Evolutionary conservation across 495 filamentous ascomycete species (phyloP), one percentile per base, ranked within the genome.

Genomic region (Bryoglossum gracile): DNA sequence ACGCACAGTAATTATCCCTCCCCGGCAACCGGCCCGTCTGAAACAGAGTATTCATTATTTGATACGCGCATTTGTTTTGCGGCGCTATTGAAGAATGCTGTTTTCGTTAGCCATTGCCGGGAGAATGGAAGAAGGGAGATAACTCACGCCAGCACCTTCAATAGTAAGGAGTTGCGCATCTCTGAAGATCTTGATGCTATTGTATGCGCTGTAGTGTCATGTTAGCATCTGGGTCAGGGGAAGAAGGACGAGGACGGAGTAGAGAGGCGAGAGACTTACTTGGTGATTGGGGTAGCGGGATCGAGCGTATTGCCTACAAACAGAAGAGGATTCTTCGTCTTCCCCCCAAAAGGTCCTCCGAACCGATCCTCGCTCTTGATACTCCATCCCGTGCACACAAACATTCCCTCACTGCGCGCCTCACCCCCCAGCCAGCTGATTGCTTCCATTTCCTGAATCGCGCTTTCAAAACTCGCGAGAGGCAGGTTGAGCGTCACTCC

Each of bases 251-350:
- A n/a, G n/a, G n/a, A n/a, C n/a, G n/a, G n/a, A n/a, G n/a, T n/a
- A n/a, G n/a, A n/a, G n/a, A n/a, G n/a, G n/a, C n/a, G 13, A 33
- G 2, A 1, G 11, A 45, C 46, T 32, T 41, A 55, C 52, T 50
- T 55, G n/a, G 8, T 19, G 14, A 57, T 33, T 4, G 54, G 54
- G 2, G 49, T 52, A 11, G 40, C 30, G 4, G 45, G 45, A 44
- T 57, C 54, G 10, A 36, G 22, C 10, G 54, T 52, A 11, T 52
- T 53, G 45, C 45, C 43, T 19, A 53, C 45, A 19, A 52, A 57
- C 23, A 53, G 39, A 9, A 57, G 45, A 0, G 54, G 54, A 25
- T 43, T 57, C 34, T 21, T 49, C 1, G 54, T 49, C 1, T 42
- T 25, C 4, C 49, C 39, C 9, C 49, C 49, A 44, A 49, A 52